phyloP scores from a whole-genome alignment of 306 rosid species.

The Cicer judaicum region DNA sequence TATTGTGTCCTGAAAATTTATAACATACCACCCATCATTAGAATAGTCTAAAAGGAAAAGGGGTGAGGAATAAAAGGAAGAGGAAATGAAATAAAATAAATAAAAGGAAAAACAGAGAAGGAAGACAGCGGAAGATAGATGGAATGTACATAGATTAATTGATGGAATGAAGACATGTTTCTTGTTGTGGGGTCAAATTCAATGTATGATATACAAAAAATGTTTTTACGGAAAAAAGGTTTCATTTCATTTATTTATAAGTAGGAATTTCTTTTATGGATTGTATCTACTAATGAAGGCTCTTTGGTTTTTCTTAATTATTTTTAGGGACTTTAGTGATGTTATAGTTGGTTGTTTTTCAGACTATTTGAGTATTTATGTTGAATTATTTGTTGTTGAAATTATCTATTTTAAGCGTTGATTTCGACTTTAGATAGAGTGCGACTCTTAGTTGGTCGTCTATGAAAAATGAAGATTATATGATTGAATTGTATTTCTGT shows the following conservation, averaged over 20 bases:
- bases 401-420: too few relatives aligned
- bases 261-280: background rate
- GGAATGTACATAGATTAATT: slow-evolving; percentile 2
- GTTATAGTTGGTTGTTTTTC: too few relatives aligned
- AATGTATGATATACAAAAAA: background rate
- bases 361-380: too few relatives aligned
- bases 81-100: slow-evolving; percentile 20
- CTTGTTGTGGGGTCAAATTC: slow-evolving; percentile 44
- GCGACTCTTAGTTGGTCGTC: too few relatives aligned
- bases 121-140: background rate
- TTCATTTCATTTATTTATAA: background rate
- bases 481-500: too few relatives aligned
- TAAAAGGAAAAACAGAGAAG: slow-evolving; percentile 17
- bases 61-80: background rate
- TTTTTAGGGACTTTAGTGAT: too few relatives aligned
- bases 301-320: too few relatives aligned
- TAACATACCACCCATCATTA: slow-evolving; percentile 42
- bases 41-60: slow-evolving; percentile 22
- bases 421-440: too few relatives aligned
- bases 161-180: slow-evolving; percentile 34
- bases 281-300: background rate
- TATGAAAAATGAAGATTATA: too few relatives aligned
- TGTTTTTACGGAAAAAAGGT: slow-evolving; percentile 8
- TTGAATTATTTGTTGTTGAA: too few relatives aligned
- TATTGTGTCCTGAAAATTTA: slow-evolving; percentile 14